Percentiles rank a stretch among this genome's conserved stretches.
Conservation (phyloP, 495 filamentous ascomycete genomes). For the Neurospora sp. region DNA sequence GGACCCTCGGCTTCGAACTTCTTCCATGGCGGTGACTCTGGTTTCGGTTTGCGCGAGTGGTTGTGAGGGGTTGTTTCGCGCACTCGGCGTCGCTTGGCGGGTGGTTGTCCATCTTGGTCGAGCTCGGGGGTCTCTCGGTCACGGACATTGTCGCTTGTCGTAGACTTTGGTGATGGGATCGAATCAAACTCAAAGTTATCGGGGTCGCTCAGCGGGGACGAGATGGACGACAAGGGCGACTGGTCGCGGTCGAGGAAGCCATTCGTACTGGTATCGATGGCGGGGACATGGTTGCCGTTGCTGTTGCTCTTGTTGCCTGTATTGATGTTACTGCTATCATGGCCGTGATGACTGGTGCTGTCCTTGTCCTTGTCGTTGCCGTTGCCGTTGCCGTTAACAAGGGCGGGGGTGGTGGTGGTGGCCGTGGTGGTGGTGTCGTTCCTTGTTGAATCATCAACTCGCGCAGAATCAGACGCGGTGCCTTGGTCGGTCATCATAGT, state of each 20-base stretch:
- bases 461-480: slow-evolving; percentile 3
- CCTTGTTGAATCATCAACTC: slow-evolving; percentile 3
- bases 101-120: slow-evolving; percentile 37
- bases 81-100: slow-evolving; percentile 66
- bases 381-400: neutral
- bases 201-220: neutral
- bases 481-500: slow-evolving; percentile 6
- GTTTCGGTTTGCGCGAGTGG: slow-evolving; percentile 31
- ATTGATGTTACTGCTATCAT: neutral
- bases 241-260: neutral
- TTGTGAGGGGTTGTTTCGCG: slow-evolving; percentile 29
- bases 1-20: slow-evolving; percentile 77
- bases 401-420: neutral
- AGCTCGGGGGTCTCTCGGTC: neutral
- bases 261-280: neutral
- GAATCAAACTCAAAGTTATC: neutral
- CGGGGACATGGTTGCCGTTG: neutral
- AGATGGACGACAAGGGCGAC: neutral
- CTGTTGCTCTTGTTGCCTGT: neutral
- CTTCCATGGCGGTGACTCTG: slow-evolving; percentile 86
- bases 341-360: neutral
- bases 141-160: slow-evolving; percentile 1
- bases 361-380: neutral
- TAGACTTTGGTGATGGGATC: neutral
- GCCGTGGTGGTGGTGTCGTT: slow-evolving; percentile 8